Evolutionary conservation across 306 rosid species (phyloP).

Genomic region (Trifolium repens): DNA sequence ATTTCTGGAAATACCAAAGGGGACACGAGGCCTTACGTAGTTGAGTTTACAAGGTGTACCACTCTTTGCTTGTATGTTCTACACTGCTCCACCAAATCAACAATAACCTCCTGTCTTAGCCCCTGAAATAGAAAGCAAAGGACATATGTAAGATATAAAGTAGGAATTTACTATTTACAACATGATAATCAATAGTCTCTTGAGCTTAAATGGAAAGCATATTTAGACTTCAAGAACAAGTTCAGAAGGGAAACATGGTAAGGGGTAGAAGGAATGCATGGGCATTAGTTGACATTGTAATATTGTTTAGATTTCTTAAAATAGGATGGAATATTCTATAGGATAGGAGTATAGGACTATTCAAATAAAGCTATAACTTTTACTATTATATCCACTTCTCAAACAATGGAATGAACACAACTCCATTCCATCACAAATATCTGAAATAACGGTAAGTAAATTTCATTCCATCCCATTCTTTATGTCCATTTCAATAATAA

Average conservation of each 20-base stretch:
- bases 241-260: conserved; percentile 15
- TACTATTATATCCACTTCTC: neutral
- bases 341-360: neutral
- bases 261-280: neutral
- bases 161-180: conserved; percentile 14
- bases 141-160: conserved; percentile 24
- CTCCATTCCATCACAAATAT: conserved; percentile 17
- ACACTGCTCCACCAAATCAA: conserved; percentile 95
- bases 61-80: conserved; percentile 95
- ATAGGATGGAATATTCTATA: neutral
- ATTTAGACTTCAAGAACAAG: conserved; percentile 21
- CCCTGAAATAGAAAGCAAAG: conserved; percentile 60
- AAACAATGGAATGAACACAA: conserved; percentile 17
- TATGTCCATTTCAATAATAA: no score
- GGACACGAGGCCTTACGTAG: conserved; percentile 68
- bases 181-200: conserved; percentile 18
- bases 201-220: conserved; percentile 11
- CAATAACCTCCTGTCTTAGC: conserved; percentile 87
- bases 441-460: no score
- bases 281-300: neutral
- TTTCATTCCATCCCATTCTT: no score
- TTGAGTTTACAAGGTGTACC: conserved; percentile 97
- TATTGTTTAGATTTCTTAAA: conserved; percentile 15
- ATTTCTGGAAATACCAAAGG: neutral
- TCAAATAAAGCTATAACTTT: neutral